Conservation (phyloP, 1,284 basidiomycete species). For the Moniliophthora roreri region DNA sequence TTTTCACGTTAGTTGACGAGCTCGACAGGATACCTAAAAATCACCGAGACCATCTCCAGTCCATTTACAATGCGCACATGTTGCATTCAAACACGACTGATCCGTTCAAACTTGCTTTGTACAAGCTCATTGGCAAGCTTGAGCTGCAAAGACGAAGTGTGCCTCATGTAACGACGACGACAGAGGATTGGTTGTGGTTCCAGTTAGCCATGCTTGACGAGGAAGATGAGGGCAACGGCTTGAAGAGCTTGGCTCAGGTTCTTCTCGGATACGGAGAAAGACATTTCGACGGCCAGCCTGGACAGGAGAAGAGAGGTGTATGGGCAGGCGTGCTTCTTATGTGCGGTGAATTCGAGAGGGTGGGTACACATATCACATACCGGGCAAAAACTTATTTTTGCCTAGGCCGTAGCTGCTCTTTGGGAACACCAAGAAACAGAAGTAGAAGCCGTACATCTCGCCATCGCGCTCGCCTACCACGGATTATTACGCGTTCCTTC, state of each 20-base stretch:
- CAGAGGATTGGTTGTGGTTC: slow-evolving; percentile 99
- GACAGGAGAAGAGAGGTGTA: slow-evolving; percentile 61
- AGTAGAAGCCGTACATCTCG: slow-evolving; percentile 94
- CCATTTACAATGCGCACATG: slow-evolving; percentile 92
- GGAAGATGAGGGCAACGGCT: slow-evolving; percentile 70
- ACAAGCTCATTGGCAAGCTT: slow-evolving; percentile 93
- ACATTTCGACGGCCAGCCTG: slow-evolving; percentile 80
- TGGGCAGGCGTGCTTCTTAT: slow-evolving; percentile 93
- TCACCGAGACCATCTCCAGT: slow-evolving; percentile 83
- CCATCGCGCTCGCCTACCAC: slow-evolving; percentile 91
- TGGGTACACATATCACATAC: slow-evolving; percentile 33
- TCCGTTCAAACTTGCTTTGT: slow-evolving; percentile 94
- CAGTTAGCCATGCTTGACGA: slow-evolving; percentile 90
- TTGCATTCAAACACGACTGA: slow-evolving; percentile 83
- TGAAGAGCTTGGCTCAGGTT: slow-evolving; percentile 79
- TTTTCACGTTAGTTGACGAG: slow-evolving; percentile 3
- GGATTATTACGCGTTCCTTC: slow-evolving; percentile 87
- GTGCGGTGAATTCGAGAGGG: slow-evolving; percentile 93
- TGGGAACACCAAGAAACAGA: slow-evolving; percentile 89
- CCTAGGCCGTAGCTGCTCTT: slow-evolving; percentile 83
- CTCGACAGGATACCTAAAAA: slow-evolving; percentile 66
- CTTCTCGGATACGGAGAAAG: slow-evolving; percentile 87
- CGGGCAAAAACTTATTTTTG: slow-evolving; percentile 4
- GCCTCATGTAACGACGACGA: slow-evolving; percentile 84
- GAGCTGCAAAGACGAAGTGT: slow-evolving; percentile 85